Evolutionary conservation across 257 asterid species (phyloP), one percentile per base, ranked within the genome.

Genomic region (Cinchona pubescens): DNA sequence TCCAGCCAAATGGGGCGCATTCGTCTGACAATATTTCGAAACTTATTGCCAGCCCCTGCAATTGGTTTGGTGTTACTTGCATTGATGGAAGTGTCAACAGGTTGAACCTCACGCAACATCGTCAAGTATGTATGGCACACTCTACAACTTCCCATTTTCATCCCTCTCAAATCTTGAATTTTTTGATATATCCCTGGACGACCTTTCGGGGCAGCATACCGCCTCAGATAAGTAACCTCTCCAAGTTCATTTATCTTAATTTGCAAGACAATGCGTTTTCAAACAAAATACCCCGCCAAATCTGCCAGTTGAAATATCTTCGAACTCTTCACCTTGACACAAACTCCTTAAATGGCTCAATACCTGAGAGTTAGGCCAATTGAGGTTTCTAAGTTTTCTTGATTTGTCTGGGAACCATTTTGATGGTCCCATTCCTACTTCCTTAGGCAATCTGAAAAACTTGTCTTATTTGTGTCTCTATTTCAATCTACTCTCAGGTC

Each of bases 1-100:
- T 40, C 8, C 45, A 40, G 45, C 2, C 45, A 0, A 40, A 7
- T 10, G 8, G 8, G 8, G 45, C 45, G n/a, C n/a, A n/a, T n/a
- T n/a, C 71, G n/a, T n/a, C n/a, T n/a, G n/a, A n/a, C n/a, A n/a
- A n/a, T n/a, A n/a, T n/a, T n/a, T n/a, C n/a, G n/a, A n/a, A n/a
- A n/a, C n/a, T n/a, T n/a, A n/a, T n/a, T 21, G 30, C 70, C 4
- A 16, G 46, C 10, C 72, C 58, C 2, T 80, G 82, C 70, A 40
- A 7, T 30, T 81, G 84, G 84, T 30, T 15, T 34, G 79, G 84
- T 3, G 71, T 81, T 81, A 29, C n/a, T 10, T 81, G 82, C 64
- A 23, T 15, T 3, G 38, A 34, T 18, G 73, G 71, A 19, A 38
- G 60, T 51, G 51, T 77, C 45, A 53, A 72, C 32, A 27, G 2